These are phyloP conservation scores for Lactarius hengduanensis DNA, from an alignment of 768 basidiomycete genomes.

Conservation along the genomic window DNA sequence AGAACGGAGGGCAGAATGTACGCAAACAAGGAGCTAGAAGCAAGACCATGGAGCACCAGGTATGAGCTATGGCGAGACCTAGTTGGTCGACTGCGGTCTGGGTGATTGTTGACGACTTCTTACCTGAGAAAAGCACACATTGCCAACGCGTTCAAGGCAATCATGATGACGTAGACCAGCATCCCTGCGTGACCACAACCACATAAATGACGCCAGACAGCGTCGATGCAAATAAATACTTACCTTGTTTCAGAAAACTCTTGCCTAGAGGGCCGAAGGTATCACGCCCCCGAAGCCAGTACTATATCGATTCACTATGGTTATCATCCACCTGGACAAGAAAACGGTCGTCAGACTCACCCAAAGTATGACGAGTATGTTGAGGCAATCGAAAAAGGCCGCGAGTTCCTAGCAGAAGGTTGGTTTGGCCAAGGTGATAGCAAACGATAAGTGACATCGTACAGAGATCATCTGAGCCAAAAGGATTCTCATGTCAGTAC, in stretches of 20 bases:
- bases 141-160: too few species aligned
- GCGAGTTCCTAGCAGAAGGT: constrained; percentile 3
- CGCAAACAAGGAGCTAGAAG: too few species aligned
- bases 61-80: too few species aligned
- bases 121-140: too few species aligned
- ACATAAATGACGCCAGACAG: too few species aligned
- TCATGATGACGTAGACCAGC: too few species aligned
- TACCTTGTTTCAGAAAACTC: constrained; percentile 28
- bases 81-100: too few species aligned
- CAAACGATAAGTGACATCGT: neutral
- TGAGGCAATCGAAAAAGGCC: constrained; percentile 20
- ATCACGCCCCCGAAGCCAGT: constrained; percentile 20
- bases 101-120: too few species aligned
- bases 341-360: neutral
- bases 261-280: constrained; percentile 19
- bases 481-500: neutral
- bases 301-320: neutral
- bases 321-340: neutral
- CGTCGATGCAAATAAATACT: neutral
- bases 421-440: neutral
- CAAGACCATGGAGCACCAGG: too few species aligned
- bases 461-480: constrained; percentile 15
- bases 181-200: too few species aligned
- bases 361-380: constrained; percentile 16
- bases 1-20: too few species aligned